Percentiles rank a stretch among this genome's conserved stretches.
Conservation (phyloP, 139 green algal genomes). For the Ettlia oleoabundans region DNA sequence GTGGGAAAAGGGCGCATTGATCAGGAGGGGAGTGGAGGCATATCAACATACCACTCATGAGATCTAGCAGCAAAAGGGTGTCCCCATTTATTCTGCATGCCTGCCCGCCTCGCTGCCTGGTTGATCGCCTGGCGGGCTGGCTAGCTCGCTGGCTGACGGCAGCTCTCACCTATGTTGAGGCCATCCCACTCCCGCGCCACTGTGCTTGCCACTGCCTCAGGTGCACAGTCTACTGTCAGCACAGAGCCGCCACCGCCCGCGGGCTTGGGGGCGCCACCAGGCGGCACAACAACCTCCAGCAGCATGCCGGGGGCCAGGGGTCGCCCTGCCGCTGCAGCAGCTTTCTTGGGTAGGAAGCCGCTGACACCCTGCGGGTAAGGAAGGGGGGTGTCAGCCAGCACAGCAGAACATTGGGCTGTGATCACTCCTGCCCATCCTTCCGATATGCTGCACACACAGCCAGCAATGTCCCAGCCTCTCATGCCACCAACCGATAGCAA, state of each 20-base stretch:
- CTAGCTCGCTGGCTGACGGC: background rate
- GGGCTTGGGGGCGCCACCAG: slow-evolving; percentile 8
- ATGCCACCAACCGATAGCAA: no score
- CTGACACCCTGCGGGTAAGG: slow-evolving; percentile 55
- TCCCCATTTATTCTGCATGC: no score
- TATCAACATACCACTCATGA: background rate
- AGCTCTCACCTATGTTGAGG: slow-evolving; percentile 60
- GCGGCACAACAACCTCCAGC: slow-evolving; percentile 59
- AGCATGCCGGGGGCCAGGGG: slow-evolving; percentile 50
- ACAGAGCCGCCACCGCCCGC: slow-evolving; percentile 6
- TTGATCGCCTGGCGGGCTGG: no score
- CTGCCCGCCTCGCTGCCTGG: no score
- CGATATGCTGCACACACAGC: no score
- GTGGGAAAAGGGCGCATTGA: background rate
- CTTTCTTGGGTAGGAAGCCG: slow-evolving; percentile 69
- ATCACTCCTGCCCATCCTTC: no score
- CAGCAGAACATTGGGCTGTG: no score
- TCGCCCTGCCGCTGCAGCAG: slow-evolving; percentile 39
- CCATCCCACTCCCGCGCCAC: slow-evolving; percentile 62
- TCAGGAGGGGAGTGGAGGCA: background rate
- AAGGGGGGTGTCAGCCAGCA: background rate
- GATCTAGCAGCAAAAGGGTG: background rate
- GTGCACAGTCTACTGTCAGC: slow-evolving; percentile 48
- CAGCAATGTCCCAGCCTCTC: no score
- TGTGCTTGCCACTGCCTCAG: slow-evolving; percentile 26